Base-by-base conservation (phyloP, 208 protist species). In the Crithidia mellificae region DNA sequence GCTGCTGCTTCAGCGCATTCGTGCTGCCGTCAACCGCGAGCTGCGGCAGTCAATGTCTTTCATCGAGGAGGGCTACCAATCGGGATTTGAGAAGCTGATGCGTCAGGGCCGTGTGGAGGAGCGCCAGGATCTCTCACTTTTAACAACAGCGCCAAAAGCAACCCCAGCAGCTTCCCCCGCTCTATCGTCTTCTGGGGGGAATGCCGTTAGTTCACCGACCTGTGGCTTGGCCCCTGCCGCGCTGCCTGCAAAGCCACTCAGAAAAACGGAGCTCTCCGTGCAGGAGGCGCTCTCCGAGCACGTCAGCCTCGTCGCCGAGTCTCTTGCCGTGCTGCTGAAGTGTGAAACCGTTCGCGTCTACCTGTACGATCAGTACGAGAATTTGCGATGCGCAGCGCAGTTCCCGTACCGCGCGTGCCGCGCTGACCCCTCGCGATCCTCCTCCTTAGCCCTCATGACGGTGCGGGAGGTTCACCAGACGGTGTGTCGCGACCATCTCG, bases 261-360 rank as follows among this genome's bases (percentile, higher is more conserved):
- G 11, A 6, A 29, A 30, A 22, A 59, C 46, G 1, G 44, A 25
- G 0, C 32, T 62, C 15, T 61, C 58, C 0, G 59, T 76, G 63
- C 36, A 55, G 30, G 68, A 68, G 49, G 32, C 65, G 17, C 65
- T 76, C 19, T 96, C 86, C 11, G 64, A 62, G 32, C 84, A 77
- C 14, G 74, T 84, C 9, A 75, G 74, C 46, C 79, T 95, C 19
- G 86, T 93, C 61, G 84, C 92, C 2, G 88, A 96, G 62, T 87
- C 83, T 0, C 54, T 94, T 22, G 89, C 92, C n/a, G 76, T 80
- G 0, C 63, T 92, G 20, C 76, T 96, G 24, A 69, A 69, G 32
- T 96, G 92, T 69, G 85, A 93, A 63, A 80, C 86, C 19, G 92
- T 96, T n/a, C 84, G 92, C 47, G 72, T 96, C 20, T 96, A 94